These are phyloP conservation scores for Dichomitus squalens DNA, from an alignment of 1,284 basidiomycete genomes.

Conservation along the genomic window DNA sequence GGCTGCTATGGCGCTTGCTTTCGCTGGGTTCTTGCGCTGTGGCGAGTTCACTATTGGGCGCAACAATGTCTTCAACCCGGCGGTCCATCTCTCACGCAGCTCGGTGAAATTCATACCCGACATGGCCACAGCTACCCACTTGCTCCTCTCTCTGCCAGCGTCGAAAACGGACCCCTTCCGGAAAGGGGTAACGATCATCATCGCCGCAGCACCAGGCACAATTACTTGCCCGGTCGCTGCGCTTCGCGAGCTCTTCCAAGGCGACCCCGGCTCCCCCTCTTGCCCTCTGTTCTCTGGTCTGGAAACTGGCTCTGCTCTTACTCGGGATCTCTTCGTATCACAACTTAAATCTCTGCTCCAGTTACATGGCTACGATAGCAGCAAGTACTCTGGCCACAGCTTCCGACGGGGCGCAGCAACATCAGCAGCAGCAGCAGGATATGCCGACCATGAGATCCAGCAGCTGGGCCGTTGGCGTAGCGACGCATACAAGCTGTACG, in stretches of 20 bases:
- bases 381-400: slow-evolving; percentile 35
- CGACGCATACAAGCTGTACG: slow-evolving; percentile 39
- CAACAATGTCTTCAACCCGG: slow-evolving; percentile 22
- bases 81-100: slow-evolving; percentile 29
- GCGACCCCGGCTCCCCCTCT: too few species aligned
- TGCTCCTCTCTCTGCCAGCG: slow-evolving; percentile 35
- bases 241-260: slow-evolving; percentile 4
- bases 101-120: slow-evolving; percentile 31
- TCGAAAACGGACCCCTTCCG: slow-evolving; percentile 44
- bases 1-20: slow-evolving; percentile 32
- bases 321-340: slow-evolving; percentile 16
- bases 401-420: slow-evolving; percentile 23
- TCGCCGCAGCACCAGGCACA: slow-evolving; percentile 28
- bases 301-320: not conserved
- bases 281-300: not conserved
- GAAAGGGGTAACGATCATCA: slow-evolving; percentile 33
- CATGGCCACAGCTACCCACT: slow-evolving; percentile 26
- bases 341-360: slow-evolving; percentile 19
- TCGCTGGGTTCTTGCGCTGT: slow-evolving; percentile 34
- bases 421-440: slow-evolving; percentile 34
- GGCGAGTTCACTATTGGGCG: slow-evolving; percentile 34
- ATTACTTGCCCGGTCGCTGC: slow-evolving; percentile 33
- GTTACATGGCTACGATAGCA: slow-evolving; percentile 23
- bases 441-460: slow-evolving; percentile 37
- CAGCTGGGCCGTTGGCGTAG: slow-evolving; percentile 38